Evolutionary conservation across 768 basidiomycete species (phyloP), one percentile per base, ranked within the genome.

Genomic region (Daedaleopsis sinensis): DNA sequence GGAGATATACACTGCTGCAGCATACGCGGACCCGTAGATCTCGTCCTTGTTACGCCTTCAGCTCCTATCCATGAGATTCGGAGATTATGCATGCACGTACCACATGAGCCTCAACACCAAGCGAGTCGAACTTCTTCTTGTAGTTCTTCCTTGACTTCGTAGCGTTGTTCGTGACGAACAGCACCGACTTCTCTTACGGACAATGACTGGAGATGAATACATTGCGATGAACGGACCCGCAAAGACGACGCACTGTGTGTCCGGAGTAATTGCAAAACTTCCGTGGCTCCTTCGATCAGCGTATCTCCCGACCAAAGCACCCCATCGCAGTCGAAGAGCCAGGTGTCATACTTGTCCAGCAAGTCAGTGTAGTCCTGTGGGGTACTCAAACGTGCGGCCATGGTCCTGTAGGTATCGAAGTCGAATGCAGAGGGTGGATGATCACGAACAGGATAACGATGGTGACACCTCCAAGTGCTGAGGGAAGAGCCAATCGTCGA

Each of bases 81-180:
- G n/a, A 42, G 50, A 42, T n/a, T n/a, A n/a, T n/a, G 32, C 7
- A 16, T 15, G 46, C 11, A 77, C 91, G 75, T 75, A 97, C 96
- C 69, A 91, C 88, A 71, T 88, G 81, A 37, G 88, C 93, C 71
- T 94, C 81, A 38, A 98, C 82, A 43, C 92, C 94, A 55, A 98
- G 83, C 69, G 87, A 81, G 75, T 98, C 94, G 72, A 99, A 97
- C 75, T 96, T 96, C 48, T 77, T 77, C 80, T 93, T 95, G 84
- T 96, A 96, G 72, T 77, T 88, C 72, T 77, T 85, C 64, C 97
- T 80, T 6, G 94, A 96, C 77, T 98, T 96, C 57, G 89, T 93
- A 49, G 96, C 96, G 72, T 98, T 99, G 78, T 99, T 99, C 18
- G 96, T 98, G 53, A 97, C 95, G 70, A 98, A 98, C 11, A 98